Evolutionary conservation across 805 yeast genomes (phyloP).

Genomic region (Yarrowia sp.): DNA sequence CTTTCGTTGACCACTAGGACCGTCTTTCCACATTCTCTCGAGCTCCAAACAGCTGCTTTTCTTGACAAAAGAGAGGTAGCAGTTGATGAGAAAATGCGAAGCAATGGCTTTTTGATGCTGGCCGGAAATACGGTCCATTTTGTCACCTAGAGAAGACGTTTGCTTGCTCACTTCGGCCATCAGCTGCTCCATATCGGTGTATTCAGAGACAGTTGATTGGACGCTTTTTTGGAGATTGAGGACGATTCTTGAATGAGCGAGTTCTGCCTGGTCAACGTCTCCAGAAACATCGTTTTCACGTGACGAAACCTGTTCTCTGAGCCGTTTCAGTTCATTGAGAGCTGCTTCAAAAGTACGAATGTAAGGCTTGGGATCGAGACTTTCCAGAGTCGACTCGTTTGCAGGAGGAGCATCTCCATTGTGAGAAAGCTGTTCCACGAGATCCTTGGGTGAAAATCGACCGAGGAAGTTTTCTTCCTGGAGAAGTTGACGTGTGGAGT

Average conservation of each 20-base stretch:
- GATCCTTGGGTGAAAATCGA: constrained; percentile 65
- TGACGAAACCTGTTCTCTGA: constrained; percentile 55
- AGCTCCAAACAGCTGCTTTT: constrained; percentile 54
- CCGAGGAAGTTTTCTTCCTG: constrained; percentile 34
- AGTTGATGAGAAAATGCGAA: constrained; percentile 68
- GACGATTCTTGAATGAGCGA: constrained; percentile 66
- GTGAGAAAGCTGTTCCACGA: constrained; percentile 61
- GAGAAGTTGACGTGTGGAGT: constrained; percentile 32
- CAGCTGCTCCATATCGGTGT: constrained; percentile 39
- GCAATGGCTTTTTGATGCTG: constrained; percentile 71
- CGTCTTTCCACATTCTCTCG: constrained; percentile 53
- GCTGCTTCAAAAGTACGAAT: constrained; percentile 90
- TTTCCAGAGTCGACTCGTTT: constrained; percentile 32
- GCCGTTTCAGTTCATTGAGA: constrained; percentile 61
- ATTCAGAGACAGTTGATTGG: constrained; percentile 39
- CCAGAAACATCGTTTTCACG: constrained; percentile 53
- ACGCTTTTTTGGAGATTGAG: constrained; percentile 52
- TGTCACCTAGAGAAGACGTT: constrained; percentile 37
- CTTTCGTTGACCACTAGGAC: constrained; percentile 54
- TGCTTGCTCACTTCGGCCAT: constrained; percentile 37
- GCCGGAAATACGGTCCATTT: constrained; percentile 46
- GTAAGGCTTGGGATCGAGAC: constrained; percentile 87
- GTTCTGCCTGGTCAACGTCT: constrained; percentile 60
- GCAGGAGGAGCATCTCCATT: neutral
- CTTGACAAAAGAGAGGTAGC: constrained; percentile 74